phyloP scores from a whole-genome alignment of 306 rosid genomes.

The Quercus bicolor region DNA sequence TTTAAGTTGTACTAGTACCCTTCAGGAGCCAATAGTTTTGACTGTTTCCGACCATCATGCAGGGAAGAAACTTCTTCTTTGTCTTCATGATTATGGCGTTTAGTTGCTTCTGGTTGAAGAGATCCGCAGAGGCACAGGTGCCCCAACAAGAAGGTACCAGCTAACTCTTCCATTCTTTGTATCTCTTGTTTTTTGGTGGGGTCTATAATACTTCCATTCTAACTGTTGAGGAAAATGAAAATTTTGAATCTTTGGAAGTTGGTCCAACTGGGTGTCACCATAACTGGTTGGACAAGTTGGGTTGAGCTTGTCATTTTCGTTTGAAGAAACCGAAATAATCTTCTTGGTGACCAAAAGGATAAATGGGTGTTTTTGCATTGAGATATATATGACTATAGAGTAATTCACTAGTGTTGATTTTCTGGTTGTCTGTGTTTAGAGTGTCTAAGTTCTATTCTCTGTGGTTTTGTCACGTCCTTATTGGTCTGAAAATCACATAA shows the following conservation, averaged over 20 bases:
- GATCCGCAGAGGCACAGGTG: constrained; percentile 43
- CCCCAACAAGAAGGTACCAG: constrained; percentile 60
- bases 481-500: not conserved
- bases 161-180: not conserved
- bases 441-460: not conserved
- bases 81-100: constrained; percentile 26
- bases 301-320: not conserved
- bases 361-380: not conserved
- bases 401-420: not conserved
- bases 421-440: not conserved
- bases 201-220: too few relatives aligned
- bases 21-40: not conserved
- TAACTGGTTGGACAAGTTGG: not conserved
- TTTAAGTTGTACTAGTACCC: not conserved
- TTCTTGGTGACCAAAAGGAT: constrained; percentile 6
- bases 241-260: constrained; percentile 6
- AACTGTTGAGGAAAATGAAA: not conserved
- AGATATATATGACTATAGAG: not conserved
- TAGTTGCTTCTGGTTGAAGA: constrained; percentile 37
- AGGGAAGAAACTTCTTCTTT: constrained; percentile 21
- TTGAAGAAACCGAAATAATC: not conserved
- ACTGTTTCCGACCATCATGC: constrained; percentile 37
- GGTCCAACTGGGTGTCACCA: not conserved
- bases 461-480: not conserved
- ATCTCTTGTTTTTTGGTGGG: not conserved